phyloP scores from a whole-genome alignment of 1,139 yeast genomes.

The Hyphopichia khmerensis region DNA sequence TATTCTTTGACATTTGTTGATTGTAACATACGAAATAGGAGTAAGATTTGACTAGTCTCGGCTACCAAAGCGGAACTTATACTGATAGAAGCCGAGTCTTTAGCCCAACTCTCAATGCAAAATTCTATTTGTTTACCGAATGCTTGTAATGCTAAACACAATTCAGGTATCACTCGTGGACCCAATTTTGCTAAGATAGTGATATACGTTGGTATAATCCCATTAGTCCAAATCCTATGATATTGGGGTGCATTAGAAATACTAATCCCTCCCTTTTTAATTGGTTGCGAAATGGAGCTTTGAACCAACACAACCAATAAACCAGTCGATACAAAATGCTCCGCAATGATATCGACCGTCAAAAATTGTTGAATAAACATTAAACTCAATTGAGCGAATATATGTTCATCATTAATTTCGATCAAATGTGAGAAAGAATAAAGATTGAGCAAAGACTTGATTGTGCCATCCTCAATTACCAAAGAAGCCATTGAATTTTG shows the following conservation, averaged over 20 bases:
- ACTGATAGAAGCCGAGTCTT: slow-evolving; percentile 50
- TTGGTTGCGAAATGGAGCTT: slow-evolving; percentile 65
- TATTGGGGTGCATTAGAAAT: slow-evolving; percentile 52
- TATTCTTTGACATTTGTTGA: slow-evolving; percentile 48
- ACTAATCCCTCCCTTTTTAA: slow-evolving; percentile 65
- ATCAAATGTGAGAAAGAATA: slow-evolving; percentile 69
- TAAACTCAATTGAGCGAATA: slow-evolving; percentile 72
- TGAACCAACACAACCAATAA: slow-evolving; percentile 70
- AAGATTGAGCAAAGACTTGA: slow-evolving; percentile 60
- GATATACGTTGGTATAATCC: slow-evolving; percentile 68
- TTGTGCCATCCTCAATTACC: slow-evolving; percentile 58
- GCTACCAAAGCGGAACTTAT: slow-evolving; percentile 67
- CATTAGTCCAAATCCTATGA: slow-evolving; percentile 80
- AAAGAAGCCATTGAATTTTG: slow-evolving; percentile 52
- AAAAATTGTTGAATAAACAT: slow-evolving; percentile 70
- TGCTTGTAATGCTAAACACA: slow-evolving; percentile 59
- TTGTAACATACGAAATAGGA: slow-evolving; percentile 60
- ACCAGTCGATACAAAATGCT: slow-evolving; percentile 62
- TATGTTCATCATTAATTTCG: slow-evolving; percentile 59
- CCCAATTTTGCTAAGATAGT: slow-evolving; percentile 65
- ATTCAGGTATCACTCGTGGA: slow-evolving; percentile 60
- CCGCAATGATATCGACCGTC: slow-evolving; percentile 62
- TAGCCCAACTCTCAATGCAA: slow-evolving; percentile 70
- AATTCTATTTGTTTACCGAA: slow-evolving; percentile 66
- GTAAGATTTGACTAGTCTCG: slow-evolving; percentile 77